phyloP scores from a whole-genome alignment of 1,139 yeast genomes.

The Protomyces lactucae-debilis region DNA sequence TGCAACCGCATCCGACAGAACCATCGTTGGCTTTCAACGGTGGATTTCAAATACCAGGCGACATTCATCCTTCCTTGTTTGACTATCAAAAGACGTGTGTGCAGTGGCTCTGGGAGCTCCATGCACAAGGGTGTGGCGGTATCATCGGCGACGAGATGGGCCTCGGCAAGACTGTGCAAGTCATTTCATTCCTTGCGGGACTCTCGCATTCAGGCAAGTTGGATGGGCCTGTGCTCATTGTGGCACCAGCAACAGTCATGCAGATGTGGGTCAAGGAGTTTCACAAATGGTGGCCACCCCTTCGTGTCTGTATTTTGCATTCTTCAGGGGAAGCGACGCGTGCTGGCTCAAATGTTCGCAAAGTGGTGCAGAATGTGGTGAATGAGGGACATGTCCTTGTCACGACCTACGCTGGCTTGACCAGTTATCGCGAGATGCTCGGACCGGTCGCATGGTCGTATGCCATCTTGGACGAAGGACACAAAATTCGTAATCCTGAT shows the following conservation, averaged over 20 bases:
- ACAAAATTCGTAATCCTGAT: constrained; percentile 91
- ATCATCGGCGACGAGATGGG: constrained; percentile 99
- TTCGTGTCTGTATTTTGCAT: constrained; percentile 78
- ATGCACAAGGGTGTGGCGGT: constrained; percentile 84
- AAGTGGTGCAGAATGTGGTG: constrained; percentile 48
- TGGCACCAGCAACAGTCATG: constrained; percentile 94
- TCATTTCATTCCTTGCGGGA: constrained; percentile 84
- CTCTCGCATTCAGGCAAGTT: constrained; percentile 74
- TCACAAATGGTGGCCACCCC: constrained; percentile 97
- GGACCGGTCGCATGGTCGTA: constrained; percentile 81
- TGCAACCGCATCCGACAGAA: constrained; percentile 63
- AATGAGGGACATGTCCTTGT: constrained; percentile 72
- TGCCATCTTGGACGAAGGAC: constrained; percentile 91
- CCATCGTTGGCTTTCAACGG: constrained; percentile 71
- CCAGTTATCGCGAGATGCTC: constrained; percentile 66
- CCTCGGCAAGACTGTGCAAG: constrained; percentile 87
- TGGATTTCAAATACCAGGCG: constrained; percentile 78
- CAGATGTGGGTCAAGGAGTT: constrained; percentile 95
- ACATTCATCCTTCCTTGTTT: constrained; percentile 75
- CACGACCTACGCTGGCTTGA: constrained; percentile 86
- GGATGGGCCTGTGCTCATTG: constrained; percentile 73
- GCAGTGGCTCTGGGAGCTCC: constrained; percentile 69
- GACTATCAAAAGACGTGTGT: constrained; percentile 91
- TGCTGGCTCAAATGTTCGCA: constrained; percentile 41
- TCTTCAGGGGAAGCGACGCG: constrained; percentile 88